Evolutionary conservation across 2,329 filamentous ascomycete genomes (phyloP).

Genomic region (Claviceps spartinae): DNA sequence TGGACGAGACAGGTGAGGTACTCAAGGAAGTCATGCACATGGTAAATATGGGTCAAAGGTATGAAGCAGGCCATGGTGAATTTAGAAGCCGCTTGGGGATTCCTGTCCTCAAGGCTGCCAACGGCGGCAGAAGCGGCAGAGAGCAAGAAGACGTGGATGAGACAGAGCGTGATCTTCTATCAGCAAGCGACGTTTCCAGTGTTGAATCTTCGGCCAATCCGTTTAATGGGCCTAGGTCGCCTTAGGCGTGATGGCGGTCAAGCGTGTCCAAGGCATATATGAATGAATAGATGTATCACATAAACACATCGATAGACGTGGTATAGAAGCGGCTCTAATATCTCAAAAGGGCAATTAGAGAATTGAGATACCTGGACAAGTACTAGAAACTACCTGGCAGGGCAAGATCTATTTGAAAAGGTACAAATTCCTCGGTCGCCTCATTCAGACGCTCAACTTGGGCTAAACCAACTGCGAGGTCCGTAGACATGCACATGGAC

Average conservation of each 20-base stretch:
- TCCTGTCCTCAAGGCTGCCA: constrained; percentile 15
- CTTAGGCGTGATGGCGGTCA: not conserved
- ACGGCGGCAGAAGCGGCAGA: constrained; percentile 18
- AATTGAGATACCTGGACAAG: not conserved
- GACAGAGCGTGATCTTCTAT: constrained; percentile 23
- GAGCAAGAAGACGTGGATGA: constrained; percentile 17
- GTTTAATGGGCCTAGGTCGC: constrained; percentile 4
- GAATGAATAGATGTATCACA: not conserved
- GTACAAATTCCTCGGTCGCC: no score
- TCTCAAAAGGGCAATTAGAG: not conserved
- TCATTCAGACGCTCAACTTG: no score
- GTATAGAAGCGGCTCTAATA: not conserved
- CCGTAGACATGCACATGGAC: no score
- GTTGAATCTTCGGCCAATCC: constrained; percentile 22
- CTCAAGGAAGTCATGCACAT: constrained; percentile 58
- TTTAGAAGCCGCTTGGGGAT: constrained; percentile 20
- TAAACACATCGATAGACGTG: not conserved
- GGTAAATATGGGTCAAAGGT: constrained; percentile 30
- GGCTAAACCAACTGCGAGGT: no score
- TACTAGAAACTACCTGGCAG: not conserved
- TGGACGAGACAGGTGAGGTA: constrained; percentile 76
- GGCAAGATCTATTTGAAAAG: not conserved
- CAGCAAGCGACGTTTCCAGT: constrained; percentile 24
- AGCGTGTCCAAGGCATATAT: not conserved
- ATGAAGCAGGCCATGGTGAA: constrained; percentile 14